Evolutionary conservation across 2,329 filamentous ascomycete genomes (phyloP).

Genomic region (Myriosclerotinia scirpicola): DNA sequence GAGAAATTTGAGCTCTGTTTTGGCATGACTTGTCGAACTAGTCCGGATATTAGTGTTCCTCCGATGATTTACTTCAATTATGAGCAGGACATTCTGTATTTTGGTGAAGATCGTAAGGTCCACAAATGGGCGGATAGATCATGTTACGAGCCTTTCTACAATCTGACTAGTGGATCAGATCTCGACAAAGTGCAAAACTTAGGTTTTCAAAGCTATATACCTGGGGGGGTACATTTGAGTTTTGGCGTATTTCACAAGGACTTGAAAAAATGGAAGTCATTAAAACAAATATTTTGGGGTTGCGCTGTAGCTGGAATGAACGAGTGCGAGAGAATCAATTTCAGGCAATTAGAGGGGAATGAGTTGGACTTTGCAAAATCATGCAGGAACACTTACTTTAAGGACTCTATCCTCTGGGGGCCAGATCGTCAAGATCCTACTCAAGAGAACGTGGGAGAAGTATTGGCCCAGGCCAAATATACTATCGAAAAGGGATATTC

Average conservation of each 20-base stretch:
- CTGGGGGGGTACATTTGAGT: neutral
- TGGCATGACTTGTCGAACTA: neutral
- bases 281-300: neutral
- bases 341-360: neutral
- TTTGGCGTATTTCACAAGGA: neutral
- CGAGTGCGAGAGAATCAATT: neutral
- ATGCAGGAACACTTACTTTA: neutral
- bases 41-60: neutral
- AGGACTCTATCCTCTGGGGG: neutral
- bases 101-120: neutral
- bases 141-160: neutral
- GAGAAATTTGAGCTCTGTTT: neutral
- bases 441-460: neutral
- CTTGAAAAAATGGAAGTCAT: neutral
- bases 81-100: neutral
- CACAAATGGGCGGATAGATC: neutral
- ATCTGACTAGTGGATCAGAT: neutral
- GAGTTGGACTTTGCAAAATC: neutral
- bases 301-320: too few species aligned
- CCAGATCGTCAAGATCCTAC: neutral
- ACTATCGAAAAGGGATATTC: neutral
- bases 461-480: neutral
- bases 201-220: neutral
- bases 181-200: neutral
- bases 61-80: neutral